Base-by-base conservation (phyloP, 768 basidiomycete genomes). In the Suillus sp. region DNA sequence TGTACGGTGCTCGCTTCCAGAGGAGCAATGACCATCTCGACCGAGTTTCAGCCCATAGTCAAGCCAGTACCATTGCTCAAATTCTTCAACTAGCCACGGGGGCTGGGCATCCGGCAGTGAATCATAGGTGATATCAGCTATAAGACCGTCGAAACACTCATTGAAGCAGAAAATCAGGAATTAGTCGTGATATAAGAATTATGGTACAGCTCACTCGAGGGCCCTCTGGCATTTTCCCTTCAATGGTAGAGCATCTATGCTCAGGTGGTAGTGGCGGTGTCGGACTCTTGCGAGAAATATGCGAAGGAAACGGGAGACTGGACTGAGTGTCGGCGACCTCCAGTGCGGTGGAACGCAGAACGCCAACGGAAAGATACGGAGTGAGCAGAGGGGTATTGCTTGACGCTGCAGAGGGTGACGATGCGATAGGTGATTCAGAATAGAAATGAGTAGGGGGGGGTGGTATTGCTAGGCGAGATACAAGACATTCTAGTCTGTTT, bases 21-120 rank as follows among this genome's bases (percentile, higher is more conserved):
- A 78, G 72, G 14, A 72, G 72, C 30, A 40, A 75, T 32, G 74
- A 60, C 80, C 78, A 48, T 76, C 70, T 25, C 74, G 72, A 65
- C 79, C 80, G 37, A 82, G 63, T 68, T 79, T 77, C 10, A 83
- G 70, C 4, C 78, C 78, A 65, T 82, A 80, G 56, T 81, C 78
- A 35, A 81, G 68, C 11, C 80, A 80, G 45, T 75, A 77, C 81
- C 81, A 81, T 66, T 79, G 80, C 6, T 77, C 75, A 18, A 68
- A 68, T 35, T 53, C 20, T 11, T 42, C 38, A 35, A 50, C 45
- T 25, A 53, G 11, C 40, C 48, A 48, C 8, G 25, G 55, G 2
- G 45, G 37, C 51, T 57, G 47, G 27, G 11, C 32, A 34, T 16
- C 53, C 30, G 40, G 37, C 51, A 20, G 35, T 47, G 32, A 35